Evolutionary conservation across 2,329 filamentous ascomycete genomes (phyloP), one percentile per base, ranked within the genome.

Genomic region (Fusarium burgessii): DNA sequence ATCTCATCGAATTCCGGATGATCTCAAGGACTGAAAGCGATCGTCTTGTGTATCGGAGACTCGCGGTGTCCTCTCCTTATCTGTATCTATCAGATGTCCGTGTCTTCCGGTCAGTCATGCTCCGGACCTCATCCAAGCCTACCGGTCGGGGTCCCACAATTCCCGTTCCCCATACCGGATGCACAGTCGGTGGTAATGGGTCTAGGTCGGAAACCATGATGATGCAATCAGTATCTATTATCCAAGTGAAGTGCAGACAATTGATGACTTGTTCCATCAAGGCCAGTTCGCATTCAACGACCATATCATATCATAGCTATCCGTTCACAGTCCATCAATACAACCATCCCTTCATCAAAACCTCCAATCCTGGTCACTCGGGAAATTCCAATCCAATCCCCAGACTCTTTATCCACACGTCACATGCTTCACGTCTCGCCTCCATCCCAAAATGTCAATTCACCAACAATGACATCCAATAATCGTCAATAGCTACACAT

Each of bases 401-500:
- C 11, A 23, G 2, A 7, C 18, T 15, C 41, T 49, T 9, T 23
- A 49, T 11, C 23, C 20, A 25, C 41, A 62, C 13, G 15, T 60
- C 54, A 67, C 52, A 52, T 47, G 42, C 33, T 47, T 41, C 36
- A 42, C n/a, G 23, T 32, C 43, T 25, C 36, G 40, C 36, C 35
- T 29, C 58, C 33, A 54, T 54, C 62, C 67, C 40, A 54, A 70
- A 68, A 51, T 51, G 23, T 33, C 36, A n/a, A 38, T 52, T 58
- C 11, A 17, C 32, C 18, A 63, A 25, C n/a, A 50, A 55, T 45
- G 50, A 27, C 15, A 35, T 61, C 68, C 68, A 71, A 69, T 71
- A 29, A 27, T 55, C 58, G 60, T 47, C 54, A 64, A 40, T 27
- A 36, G 58, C 50, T 45, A 45, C 12, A 49, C 47, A 40, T 58